A percentile compares a stretch with the other conserved stretches of the same genome.
These are phyloP conservation scores for Neoboletus subvelutipes DNA, from an alignment of 768 basidiomycete species.

Conservation along the genomic window DNA sequence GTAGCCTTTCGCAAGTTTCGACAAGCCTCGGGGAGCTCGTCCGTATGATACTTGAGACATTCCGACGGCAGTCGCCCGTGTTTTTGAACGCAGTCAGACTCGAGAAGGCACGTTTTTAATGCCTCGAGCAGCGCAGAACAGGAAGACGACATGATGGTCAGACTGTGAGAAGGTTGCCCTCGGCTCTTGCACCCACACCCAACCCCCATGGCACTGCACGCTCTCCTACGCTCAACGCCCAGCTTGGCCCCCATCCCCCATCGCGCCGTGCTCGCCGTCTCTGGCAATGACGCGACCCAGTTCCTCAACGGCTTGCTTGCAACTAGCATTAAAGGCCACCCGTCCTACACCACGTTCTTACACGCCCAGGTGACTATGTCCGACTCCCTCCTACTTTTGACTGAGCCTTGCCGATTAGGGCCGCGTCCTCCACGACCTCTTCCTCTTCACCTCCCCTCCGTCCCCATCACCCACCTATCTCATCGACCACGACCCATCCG, in stretches of 20 bases:
- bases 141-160: constrained; percentile 63
- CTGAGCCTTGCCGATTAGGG: constrained; percentile 50
- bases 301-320: constrained; percentile 82
- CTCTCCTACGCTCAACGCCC: constrained; percentile 48
- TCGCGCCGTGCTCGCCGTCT: constrained; percentile 69
- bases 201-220: constrained; percentile 33
- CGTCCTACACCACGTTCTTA: constrained; percentile 70
- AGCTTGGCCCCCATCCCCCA: constrained; percentile 61
- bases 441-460: constrained; percentile 66
- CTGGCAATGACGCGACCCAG: constrained; percentile 74
- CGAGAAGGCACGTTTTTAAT: constrained; percentile 80
- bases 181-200: constrained; percentile 10
- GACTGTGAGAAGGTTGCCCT: neutral
- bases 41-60: constrained; percentile 71
- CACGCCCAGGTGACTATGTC: constrained; percentile 65
- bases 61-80: constrained; percentile 79
- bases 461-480: constrained; percentile 55
- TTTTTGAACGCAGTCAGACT: constrained; percentile 85
- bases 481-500: constrained; percentile 67
- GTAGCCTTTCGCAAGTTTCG: constrained; percentile 75
- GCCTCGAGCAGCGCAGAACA: constrained; percentile 76
- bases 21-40: constrained; percentile 81
- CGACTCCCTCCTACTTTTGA: neutral
- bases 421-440: constrained; percentile 84
- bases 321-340: constrained; percentile 46